Evolutionary conservation across 176 grass and related monocot species (phyloP), one percentile per base, ranked within the genome.

Genomic region (Echinochloa phyllopogon): DNA sequence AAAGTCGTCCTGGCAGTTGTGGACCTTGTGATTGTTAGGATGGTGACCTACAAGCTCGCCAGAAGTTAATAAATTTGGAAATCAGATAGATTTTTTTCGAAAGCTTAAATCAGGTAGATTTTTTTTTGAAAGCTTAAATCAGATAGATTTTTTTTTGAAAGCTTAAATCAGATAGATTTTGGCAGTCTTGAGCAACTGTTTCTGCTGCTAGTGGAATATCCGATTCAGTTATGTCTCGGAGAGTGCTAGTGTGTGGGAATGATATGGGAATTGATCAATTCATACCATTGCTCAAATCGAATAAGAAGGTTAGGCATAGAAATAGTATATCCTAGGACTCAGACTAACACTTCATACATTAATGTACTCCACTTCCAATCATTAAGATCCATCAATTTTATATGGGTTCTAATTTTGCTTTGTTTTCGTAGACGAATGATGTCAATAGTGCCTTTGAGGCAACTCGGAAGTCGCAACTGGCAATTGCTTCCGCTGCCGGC

Each of bases 361-460:
- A 48, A 49, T 49, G 53, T 24, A 27, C 13, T 8, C 69, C 58
- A 83, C 44, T 77, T 80, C 21, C 49, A 76, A 51, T 87, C 27
- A 58, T 86, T 29, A 80, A 78, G 47, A 60, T 84, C 90, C 75
- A 66, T 79, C 64, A 38, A 55, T 55, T 48, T 40, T 67, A 83
- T 39, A 78, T 53, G 48, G 21, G 59, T 79, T 87, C 77, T 88
- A 72, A 85, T 76, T 12, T 49, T 86, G 27, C 45, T 52, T 89
- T 87, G 38, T 74, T 87, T 69, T 78, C 36, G 29, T 85, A 99
- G 96, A 94, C 89, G 85, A 94, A 92, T 53, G 91, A 96, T 88
- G 78, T 92, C 69, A 99, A 88, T 70, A 68, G 88, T 86, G 96
- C 96, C 41, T 96, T 99, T 29, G 96, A 99, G 74, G 96, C 96